Percentiles rank a stretch among this genome's conserved stretches.
Conservation (phyloP, 768 basidiomycete genomes). For the Leccinum sublutescens region DNA sequence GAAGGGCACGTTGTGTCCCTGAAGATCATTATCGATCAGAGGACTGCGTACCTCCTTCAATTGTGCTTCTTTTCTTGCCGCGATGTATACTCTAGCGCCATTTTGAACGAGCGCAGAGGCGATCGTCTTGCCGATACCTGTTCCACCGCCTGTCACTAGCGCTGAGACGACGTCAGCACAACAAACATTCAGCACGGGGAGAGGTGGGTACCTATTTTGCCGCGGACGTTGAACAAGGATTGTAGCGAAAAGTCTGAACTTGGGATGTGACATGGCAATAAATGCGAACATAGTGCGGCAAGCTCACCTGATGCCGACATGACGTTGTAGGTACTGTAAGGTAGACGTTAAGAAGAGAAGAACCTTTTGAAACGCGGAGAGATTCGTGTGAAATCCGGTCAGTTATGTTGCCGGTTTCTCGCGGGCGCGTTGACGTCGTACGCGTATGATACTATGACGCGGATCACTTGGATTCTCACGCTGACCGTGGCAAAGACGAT, state of each 20-base stretch:
- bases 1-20: neutral
- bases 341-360: no score
- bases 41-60: conserved; percentile 60
- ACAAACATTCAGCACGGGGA: neutral
- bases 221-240: conserved; percentile 63
- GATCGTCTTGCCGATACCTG: conserved; percentile 84
- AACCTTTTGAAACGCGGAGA: no score
- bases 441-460: no score
- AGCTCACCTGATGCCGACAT: conserved; percentile 20
- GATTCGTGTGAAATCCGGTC: neutral
- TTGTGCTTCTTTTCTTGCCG: conserved; percentile 76
- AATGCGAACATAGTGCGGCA: neutral
- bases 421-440: neutral
- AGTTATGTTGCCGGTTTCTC: neutral
- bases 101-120: conserved; percentile 80
- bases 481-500: no score
- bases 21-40: conserved; percentile 33
- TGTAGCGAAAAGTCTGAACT: conserved; percentile 49
- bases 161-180: conserved; percentile 38
- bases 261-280: neutral
- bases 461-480: no score
- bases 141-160: conserved; percentile 80
- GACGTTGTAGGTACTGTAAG: neutral
- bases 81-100: conserved; percentile 88
- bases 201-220: conserved; percentile 56